Evolutionary conservation across 1,139 yeast species (phyloP).

Genomic region (Fermentozyma sake): DNA sequence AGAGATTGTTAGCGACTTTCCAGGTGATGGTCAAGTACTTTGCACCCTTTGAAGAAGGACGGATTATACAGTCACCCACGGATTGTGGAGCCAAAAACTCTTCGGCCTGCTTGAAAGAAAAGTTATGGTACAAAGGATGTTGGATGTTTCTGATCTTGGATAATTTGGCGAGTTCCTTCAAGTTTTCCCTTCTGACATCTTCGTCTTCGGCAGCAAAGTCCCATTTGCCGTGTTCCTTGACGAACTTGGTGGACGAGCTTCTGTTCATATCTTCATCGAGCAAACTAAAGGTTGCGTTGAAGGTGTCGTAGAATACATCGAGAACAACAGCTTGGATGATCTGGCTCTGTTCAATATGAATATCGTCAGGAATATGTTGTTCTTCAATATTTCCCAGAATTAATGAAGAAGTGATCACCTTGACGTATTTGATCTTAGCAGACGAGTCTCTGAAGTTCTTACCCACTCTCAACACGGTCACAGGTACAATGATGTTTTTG

Average conservation of each 20-base stretch:
- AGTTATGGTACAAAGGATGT: slow-evolving; percentile 86
- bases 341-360: slow-evolving; percentile 57
- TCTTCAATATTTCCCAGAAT: slow-evolving; percentile 72
- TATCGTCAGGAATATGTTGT: slow-evolving; percentile 55
- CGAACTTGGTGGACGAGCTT: slow-evolving; percentile 49
- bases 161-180: slow-evolving; percentile 53
- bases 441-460: slow-evolving; percentile 37
- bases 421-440: slow-evolving; percentile 37
- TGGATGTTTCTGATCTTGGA: slow-evolving; percentile 69
- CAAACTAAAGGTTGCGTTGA: slow-evolving; percentile 71
- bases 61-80: slow-evolving; percentile 88
- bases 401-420: slow-evolving; percentile 70
- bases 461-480: slow-evolving; percentile 56
- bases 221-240: slow-evolving; percentile 71
- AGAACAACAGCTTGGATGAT: slow-evolving; percentile 81
- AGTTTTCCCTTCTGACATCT: slow-evolving; percentile 57
- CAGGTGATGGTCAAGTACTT: slow-evolving; percentile 91
- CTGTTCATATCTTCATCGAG: slow-evolving; percentile 60
- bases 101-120: slow-evolving; percentile 86
- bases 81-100: slow-evolving; percentile 84
- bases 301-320: slow-evolving; percentile 64
- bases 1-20: slow-evolving; percentile 89
- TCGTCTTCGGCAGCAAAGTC: slow-evolving; percentile 70
- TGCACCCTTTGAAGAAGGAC: slow-evolving; percentile 90
- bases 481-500: slow-evolving; percentile 75